These are phyloP conservation scores for Metschnikowia lunata DNA, from an alignment of 805 yeast genomes.

Conservation along the genomic window DNA sequence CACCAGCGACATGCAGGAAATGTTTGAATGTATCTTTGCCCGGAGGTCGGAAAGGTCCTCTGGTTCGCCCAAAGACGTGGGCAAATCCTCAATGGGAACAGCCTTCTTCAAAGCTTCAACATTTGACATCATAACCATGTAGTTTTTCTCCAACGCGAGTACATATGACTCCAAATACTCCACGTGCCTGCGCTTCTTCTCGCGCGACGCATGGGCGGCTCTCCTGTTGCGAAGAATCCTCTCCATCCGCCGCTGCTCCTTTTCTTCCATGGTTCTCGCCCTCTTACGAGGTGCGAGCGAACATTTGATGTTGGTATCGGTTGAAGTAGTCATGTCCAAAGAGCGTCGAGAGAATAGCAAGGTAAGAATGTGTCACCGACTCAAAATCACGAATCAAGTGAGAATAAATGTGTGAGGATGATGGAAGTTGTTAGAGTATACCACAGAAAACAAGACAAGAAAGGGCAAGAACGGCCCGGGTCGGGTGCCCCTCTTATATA, in stretches of 20 bases:
- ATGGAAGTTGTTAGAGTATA: not conserved
- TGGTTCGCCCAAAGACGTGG: conserved; percentile 10
- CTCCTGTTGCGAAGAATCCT: conserved; percentile 88
- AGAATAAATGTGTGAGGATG: not conserved
- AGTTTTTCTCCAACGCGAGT: conserved; percentile 36
- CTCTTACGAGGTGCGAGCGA: conserved; percentile 91
- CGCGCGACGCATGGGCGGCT: conserved; percentile 97
- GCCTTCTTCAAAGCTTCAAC: conserved; percentile 16
- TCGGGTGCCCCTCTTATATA: no score
- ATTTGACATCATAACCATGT: conserved; percentile 23
- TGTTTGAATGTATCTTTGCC: conserved; percentile 12
- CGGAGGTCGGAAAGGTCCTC: conserved; percentile 14
- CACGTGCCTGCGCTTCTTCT: conserved; percentile 89
- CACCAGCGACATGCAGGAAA: conserved; percentile 3
- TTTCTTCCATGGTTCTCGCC: conserved; percentile 94
- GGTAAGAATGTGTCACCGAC: not conserved
- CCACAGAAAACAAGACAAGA: no score
- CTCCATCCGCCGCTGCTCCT: conserved; percentile 93
- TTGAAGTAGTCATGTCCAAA: conserved; percentile 10
- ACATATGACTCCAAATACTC: conserved; percentile 73
- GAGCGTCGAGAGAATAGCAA: not conserved
- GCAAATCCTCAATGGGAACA: conserved; percentile 8
- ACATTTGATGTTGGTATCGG: conserved; percentile 28
- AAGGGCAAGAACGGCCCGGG: no score
- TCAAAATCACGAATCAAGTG: not conserved